Conservation (phyloP, 768 basidiomycete species). For the Rhodocollybia butyracea region DNA sequence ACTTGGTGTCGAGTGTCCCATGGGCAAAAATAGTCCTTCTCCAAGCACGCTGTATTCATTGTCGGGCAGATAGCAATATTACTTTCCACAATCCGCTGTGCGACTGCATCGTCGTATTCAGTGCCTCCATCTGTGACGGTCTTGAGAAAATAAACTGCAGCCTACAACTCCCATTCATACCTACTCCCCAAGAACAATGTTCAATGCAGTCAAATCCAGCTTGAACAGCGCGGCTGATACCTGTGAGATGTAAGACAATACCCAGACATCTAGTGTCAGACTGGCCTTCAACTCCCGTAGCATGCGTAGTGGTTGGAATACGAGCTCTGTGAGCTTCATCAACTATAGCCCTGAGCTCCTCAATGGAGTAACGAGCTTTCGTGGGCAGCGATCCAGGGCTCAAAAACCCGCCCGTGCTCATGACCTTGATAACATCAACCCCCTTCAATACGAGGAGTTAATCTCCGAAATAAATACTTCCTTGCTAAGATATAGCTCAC, state of each 20-base stretch:
- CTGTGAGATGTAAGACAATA: no score
- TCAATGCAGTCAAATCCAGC: constrained; percentile 7
- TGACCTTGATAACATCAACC: constrained; percentile 3
- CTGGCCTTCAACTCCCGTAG: constrained; percentile 5
- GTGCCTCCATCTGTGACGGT: constrained; percentile 1
- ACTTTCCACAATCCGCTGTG: background rate
- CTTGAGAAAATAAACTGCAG: background rate
- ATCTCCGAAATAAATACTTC: background rate
- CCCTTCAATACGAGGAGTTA: background rate
- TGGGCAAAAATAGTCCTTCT: constrained; percentile 6
- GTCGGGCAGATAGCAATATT: constrained; percentile 6
- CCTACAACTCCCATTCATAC: background rate
- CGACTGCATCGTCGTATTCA: background rate
- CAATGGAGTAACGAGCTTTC: background rate
- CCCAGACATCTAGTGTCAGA: no score
- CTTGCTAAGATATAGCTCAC: background rate
- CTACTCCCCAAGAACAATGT: constrained; percentile 6
- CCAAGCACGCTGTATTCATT: constrained; percentile 7
- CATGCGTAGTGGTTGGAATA: constrained; percentile 7
- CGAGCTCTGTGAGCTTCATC: constrained; percentile 1
- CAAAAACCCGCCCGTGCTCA: constrained; percentile 6
- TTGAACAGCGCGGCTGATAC: constrained; percentile 1
- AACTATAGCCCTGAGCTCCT: constrained; percentile 7
- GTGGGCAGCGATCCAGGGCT: background rate
- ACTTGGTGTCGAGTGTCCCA: constrained; percentile 4